Evolutionary conservation across 805 yeast genomes (phyloP), one percentile per base, ranked within the genome.

Genomic region (Lipomyces mesembrius): DNA sequence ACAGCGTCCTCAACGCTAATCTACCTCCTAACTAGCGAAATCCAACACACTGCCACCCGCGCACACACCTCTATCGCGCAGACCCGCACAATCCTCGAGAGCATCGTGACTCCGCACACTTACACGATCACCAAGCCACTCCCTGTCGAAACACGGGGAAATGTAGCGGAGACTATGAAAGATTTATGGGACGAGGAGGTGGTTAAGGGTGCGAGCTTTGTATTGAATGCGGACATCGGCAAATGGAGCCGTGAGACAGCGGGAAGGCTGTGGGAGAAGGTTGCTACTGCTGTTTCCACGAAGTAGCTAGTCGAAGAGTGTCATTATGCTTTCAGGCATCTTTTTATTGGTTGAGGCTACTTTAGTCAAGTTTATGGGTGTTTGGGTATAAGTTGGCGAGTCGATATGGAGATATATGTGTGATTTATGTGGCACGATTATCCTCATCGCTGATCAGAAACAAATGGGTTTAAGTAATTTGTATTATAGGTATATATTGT

Each of bases 151-250:
- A 79, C 82, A 35, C 82, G 90, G 37, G 77, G 80, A 11, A 75
- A 78, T 29, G 68, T 86, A 39, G 74, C 74, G 9, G 92, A 91
- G 76, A 88, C 92, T 0, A 80, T 84, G 67, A 89, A 87, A 71
- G 96, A 90, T 74, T 81, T 90, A 54, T 90, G 96, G 96, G 88
- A 90, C 74, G 87, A 85, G 57, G 93, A 89, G 75, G 83, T 90
- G 62, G 82, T 88, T 65, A 81, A 79, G 56, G 83, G 84, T 66
- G 90, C 87, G 27, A 86, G 86, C 71, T 88, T 89, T 85, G 71
- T 89, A 11, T 25, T 70, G 37, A 57, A n/a, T 8, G 51, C 59
- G 8, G 68, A 67, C 46, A 8, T 60, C 32, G 64, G 53, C 20
- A 53, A 39, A 6, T 60, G 62, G 63, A 22, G 49, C 56, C 46